Evolutionary conservation across 2,329 filamentous ascomycete species (phyloP).

Genomic region (Mollisia scopiformis): DNA sequence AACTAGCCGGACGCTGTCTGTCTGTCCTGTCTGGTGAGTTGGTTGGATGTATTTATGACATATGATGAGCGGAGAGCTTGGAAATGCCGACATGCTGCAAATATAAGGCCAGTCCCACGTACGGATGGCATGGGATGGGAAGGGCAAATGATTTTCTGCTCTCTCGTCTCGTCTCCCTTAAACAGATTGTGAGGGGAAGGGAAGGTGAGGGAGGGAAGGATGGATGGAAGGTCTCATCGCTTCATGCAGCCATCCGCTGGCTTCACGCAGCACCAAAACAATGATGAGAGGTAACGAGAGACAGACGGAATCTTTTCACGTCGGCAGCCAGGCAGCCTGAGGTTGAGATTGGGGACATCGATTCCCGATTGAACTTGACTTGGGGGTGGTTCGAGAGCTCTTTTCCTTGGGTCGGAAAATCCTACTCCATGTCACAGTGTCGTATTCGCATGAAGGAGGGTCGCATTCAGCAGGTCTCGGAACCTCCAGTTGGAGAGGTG

Average conservation of each 20-base stretch:
- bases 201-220: too few species aligned
- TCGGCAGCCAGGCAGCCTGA: too few species aligned
- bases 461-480: neutral
- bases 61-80: slow-evolving; percentile 8
- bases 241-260: slow-evolving; percentile 22
- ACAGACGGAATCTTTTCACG: too few species aligned
- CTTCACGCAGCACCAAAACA: neutral
- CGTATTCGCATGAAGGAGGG: slow-evolving; percentile 5
- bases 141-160: neutral
- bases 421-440: neutral
- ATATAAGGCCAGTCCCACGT: neutral
- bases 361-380: neutral
- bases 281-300: too few species aligned
- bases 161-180: neutral
- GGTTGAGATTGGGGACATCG: too few species aligned
- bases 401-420: slow-evolving; percentile 4
- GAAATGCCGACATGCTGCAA: slow-evolving; percentile 1
- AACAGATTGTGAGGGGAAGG: slow-evolving; percentile 10
- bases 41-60: neutral
- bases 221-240: slow-evolving; percentile 13
- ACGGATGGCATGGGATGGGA: neutral
- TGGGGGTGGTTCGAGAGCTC: too few species aligned
- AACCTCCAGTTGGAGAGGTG: neutral
- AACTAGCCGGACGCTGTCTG: neutral
- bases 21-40: slow-evolving; percentile 9